Percentiles rank a stretch among this genome's conserved stretches.
These are phyloP conservation scores for Neurospora sp. DNA, from an alignment of 495 filamentous ascomycete species.

Conservation along the genomic window DNA sequence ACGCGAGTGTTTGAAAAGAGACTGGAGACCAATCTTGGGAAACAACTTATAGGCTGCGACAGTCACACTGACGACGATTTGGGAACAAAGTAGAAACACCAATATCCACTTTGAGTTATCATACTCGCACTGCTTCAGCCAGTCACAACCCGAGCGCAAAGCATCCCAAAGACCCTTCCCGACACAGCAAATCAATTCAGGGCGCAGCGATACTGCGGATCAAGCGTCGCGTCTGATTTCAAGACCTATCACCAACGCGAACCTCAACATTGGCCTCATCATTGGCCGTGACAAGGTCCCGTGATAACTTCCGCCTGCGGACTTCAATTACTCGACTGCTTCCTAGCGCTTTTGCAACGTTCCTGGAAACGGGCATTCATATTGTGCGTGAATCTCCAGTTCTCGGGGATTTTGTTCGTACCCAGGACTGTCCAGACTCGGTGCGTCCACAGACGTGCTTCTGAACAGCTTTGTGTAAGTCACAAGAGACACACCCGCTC, in stretches of 20 bases:
- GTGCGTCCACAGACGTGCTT: not conserved
- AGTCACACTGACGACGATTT: constrained; percentile 5
- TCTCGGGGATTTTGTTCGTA: not conserved
- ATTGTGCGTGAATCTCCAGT: not conserved
- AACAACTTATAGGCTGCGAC: constrained; percentile 18
- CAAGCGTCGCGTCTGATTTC: constrained; percentile 23
- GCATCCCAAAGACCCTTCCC: constrained; percentile 9
- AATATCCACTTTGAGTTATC: constrained; percentile 10
- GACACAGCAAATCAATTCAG: constrained; percentile 36
- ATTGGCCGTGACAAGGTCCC: constrained; percentile 39
- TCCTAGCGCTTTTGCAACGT: constrained; percentile 28
- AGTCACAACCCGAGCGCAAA: constrained; percentile 27
- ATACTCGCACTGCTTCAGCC: constrained; percentile 13
- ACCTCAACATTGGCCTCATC: constrained; percentile 21
- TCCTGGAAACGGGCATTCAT: not conserved
- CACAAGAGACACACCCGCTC: not conserved
- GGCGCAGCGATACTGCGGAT: constrained; percentile 22
- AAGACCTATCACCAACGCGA: constrained; percentile 38
- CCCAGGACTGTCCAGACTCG: not conserved
- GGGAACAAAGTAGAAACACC: constrained; percentile 5
- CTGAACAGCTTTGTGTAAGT: not conserved
- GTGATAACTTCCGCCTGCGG: constrained; percentile 41
- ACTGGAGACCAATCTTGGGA: not conserved
- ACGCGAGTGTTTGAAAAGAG: constrained; percentile 5
- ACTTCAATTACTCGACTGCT: constrained; percentile 29